Base-by-base conservation (phyloP, 371 early-diverging fungal genomes). In the Dinochytrium kinnereticum region DNA sequence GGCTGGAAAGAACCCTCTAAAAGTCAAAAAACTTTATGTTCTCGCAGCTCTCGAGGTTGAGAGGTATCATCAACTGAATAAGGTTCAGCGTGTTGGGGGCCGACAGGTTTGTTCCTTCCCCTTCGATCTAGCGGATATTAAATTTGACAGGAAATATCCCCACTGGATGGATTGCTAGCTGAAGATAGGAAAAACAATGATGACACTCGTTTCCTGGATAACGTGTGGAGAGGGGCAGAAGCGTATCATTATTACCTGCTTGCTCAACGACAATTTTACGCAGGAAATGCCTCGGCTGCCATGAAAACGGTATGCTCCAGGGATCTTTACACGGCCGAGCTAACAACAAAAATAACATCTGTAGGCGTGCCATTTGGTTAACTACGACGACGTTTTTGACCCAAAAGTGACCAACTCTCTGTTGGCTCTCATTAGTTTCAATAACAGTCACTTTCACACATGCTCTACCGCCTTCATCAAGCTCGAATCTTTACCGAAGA, bases 11-110 rank as follows among this genome's bases (percentile, higher is more conserved):
- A 81, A 71, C 40, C 83, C 85, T 1, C 24, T 86, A 1, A 66
- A 51, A 13, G 64, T 83, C 51, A 88, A 88, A 76, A 85, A 87
- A 70, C 70, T 86, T 67, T 86, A 80, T 74, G 86, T 88, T 0
- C 69, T 88, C 21, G 88, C 86, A 0, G 88, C 87, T 0, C 75
- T 88, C 1, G 87, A 88, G 66, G 83, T 87, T 2, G 87, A 86
- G 66, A 72, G 84, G 24, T 84, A 82, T 68, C 83, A 82, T 59
- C 69, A 77, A n/a, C 70, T 84, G 33, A 77, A 70, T 0, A 80
- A 80, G 37, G 61, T 61, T 24, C 24, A 70, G 24, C 61, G 51
- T 28, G 64, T 64, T 53, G 77, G 71, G 50, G 59, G 68, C 24
- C 28, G 0, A 44, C 59, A 53, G 49, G 13, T 64, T n/a, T n/a